phyloP scores from a whole-genome alignment of 2,329 filamentous ascomycete genomes.

The Lachnellula suecica region DNA sequence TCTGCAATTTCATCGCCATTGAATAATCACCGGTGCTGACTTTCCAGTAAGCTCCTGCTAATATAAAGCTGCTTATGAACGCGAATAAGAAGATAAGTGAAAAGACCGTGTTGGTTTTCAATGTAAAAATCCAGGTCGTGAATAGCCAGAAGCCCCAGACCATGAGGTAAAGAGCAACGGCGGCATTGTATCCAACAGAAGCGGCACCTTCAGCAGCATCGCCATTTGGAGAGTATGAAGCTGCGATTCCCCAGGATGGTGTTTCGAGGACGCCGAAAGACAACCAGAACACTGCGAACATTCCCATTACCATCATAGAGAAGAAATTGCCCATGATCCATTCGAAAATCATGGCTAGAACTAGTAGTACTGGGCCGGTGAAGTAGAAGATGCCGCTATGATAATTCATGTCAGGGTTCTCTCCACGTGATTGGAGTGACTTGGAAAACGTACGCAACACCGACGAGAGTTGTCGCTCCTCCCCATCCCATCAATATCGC shows the following conservation, averaged over 20 bases:
- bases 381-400: constrained; percentile 25
- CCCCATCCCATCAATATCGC: constrained; percentile 24
- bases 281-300: constrained; percentile 50
- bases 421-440: no score
- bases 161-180: constrained; percentile 48
- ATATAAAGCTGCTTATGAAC: constrained; percentile 43
- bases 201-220: constrained; percentile 42
- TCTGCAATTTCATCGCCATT: constrained; percentile 42
- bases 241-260: constrained; percentile 46
- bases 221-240: constrained; percentile 40
- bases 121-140: constrained; percentile 50
- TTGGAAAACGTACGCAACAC: constrained; percentile 25
- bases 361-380: constrained; percentile 45
- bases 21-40: constrained; percentile 43
- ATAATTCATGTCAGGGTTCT: not conserved
- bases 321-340: constrained; percentile 54
- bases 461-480: constrained; percentile 19
- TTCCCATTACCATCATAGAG: constrained; percentile 51
- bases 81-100: constrained; percentile 48
- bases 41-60: constrained; percentile 50
- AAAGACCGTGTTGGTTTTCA: constrained; percentile 50
- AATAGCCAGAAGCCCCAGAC: constrained; percentile 53
- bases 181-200: constrained; percentile 46
- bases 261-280: constrained; percentile 51
- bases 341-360: constrained; percentile 48